phyloP scores from a whole-genome alignment of 345 rosid genomes.

The Arabis alpina region DNA sequence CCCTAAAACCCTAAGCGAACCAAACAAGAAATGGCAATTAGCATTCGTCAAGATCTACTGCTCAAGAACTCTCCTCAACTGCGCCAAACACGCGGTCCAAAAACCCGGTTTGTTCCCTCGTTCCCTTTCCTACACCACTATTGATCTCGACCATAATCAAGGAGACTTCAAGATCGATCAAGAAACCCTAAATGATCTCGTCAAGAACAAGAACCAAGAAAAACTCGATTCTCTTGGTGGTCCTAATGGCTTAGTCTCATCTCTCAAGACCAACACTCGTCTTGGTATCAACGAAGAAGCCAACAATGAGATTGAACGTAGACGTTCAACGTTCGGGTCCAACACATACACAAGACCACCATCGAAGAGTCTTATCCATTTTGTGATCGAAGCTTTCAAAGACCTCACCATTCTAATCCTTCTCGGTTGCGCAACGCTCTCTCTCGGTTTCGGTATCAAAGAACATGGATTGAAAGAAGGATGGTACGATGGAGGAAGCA shows the following conservation, averaged over 20 bases:
- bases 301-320: constrained; percentile 45
- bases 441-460: constrained; percentile 67
- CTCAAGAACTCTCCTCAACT: constrained; percentile 50
- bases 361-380: constrained; percentile 50
- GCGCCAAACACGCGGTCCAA: constrained; percentile 13
- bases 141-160: constrained; percentile 24
- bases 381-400: constrained; percentile 59
- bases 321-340: constrained; percentile 58
- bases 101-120: constrained; percentile 19
- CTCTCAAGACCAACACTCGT: constrained; percentile 42
- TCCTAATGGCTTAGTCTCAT: constrained; percentile 44
- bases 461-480: constrained; percentile 63
- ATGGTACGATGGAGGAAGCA: constrained; percentile 81
- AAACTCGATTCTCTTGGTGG: constrained; percentile 50
- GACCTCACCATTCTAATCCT: constrained; percentile 65
- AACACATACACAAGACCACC: constrained; percentile 74
- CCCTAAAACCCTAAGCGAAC: constrained; percentile 37
- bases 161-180: constrained; percentile 42
- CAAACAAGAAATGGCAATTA: constrained; percentile 59
- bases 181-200: constrained; percentile 45
- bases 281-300: constrained; percentile 52
- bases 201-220: constrained; percentile 48
- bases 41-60: constrained; percentile 59
- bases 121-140: constrained; percentile 39
- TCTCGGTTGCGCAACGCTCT: constrained; percentile 60